Base-by-base conservation (phyloP, 352 stramenopile genomes). In the Phytophthora pisi region DNA sequence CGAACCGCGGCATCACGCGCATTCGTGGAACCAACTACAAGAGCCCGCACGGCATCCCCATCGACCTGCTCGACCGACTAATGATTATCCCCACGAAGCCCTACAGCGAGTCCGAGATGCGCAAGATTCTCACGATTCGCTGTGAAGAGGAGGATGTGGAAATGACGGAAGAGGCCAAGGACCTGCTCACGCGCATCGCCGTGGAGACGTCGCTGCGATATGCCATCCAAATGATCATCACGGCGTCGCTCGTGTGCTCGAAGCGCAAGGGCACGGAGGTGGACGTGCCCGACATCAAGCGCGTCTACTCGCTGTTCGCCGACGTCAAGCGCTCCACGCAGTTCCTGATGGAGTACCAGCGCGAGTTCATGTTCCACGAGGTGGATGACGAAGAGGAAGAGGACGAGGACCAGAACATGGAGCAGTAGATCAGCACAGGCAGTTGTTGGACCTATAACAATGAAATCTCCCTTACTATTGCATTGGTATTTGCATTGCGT, bases 211-310 rank as follows among this genome's bases (percentile, higher is more conserved):
- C 91, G 45, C 85, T 99, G 42, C 97, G 97, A 46, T 99, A 99
- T 81, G 97, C 97, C 8, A 99, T 99, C 74, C 97, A 99, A 68
- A 99, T 99, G 95, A 99, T 99, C 77, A 99, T 99, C 69, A 96
- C 96, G 10, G 90, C 96, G n/a, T 98, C 91, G 53, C 81, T 99
- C 8, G 86, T 97, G 49, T 98, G 96, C 53, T 77, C 88, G 18
- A 99, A 99, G 77, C 80, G 92, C 51, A 98, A 99, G 58, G 92
- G 90, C 47, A 89, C 87, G 1, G 86, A 97, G 61, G 90, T 98
- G 43, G 90, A 96, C 46, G 84, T 97, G 49, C 67, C 79, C 20
- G 92, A 98, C 75, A 97, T 98, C 74, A 98, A 98, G 80, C 86
- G 88, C 51, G 95, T 98, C 13, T 99, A 99, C 72, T 91, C 81